phyloP scores from a whole-genome alignment of 192 early-diverging fungal species.

The Chytriomyces sp. region DNA sequence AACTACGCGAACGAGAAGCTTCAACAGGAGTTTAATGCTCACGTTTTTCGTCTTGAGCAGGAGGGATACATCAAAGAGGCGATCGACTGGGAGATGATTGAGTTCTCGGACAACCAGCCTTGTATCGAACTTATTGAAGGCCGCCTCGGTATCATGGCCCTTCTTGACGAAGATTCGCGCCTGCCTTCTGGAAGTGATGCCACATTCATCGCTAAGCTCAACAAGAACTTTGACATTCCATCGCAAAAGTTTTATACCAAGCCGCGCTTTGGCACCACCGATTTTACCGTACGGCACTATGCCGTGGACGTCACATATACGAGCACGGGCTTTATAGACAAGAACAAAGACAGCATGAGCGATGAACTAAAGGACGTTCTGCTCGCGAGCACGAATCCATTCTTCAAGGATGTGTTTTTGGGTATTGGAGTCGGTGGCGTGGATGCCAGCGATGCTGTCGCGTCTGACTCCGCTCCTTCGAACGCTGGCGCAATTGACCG shows the following conservation, averaged over 20 bases:
- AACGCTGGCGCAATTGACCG: neutral
- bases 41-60: constrained; percentile 93
- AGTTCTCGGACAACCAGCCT: constrained; percentile 94
- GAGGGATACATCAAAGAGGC: constrained; percentile 81
- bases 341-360: constrained; percentile 92
- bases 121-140: constrained; percentile 90
- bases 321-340: constrained; percentile 83
- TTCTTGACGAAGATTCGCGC: constrained; percentile 84
- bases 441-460: neutral
- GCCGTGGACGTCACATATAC: constrained; percentile 87
- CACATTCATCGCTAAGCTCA: constrained; percentile 79
- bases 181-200: constrained; percentile 75
- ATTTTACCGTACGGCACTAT: constrained; percentile 86
- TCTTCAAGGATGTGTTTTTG: constrained; percentile 73
- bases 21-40: constrained; percentile 94
- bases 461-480: neutral
- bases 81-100: constrained; percentile 66
- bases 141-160: constrained; percentile 83
- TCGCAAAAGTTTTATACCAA: constrained; percentile 69
- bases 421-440: constrained; percentile 22
- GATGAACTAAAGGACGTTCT: constrained; percentile 82
- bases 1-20: constrained; percentile 93
- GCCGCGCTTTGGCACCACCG: constrained; percentile 74
- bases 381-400: constrained; percentile 69
- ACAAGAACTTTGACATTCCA: constrained; percentile 71